These are phyloP conservation scores for Solanum hybrid DNA, from an alignment of 305 asterid genomes.

Conservation along the genomic window DNA sequence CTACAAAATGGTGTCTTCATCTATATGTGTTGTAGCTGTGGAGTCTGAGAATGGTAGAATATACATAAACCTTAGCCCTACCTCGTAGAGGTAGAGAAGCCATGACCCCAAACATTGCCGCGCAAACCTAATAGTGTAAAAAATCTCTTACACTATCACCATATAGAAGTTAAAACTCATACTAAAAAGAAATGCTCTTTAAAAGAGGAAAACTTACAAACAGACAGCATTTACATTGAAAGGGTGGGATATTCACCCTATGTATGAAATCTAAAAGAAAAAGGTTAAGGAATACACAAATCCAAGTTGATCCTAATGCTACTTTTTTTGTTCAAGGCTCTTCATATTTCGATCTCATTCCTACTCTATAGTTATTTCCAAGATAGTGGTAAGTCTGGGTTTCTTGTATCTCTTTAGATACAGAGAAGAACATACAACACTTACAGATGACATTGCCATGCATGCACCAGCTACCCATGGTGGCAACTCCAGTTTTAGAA, in stretches of 20 bases:
- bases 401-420: conserved; percentile 80
- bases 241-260: background rate
- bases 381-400: conserved; percentile 80
- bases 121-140: background rate
- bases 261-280: background rate
- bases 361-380: conserved; percentile 85
- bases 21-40: background rate
- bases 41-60: background rate
- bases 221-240: background rate
- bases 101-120: background rate
- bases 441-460: conserved; percentile 95
- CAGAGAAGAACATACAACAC: conserved; percentile 92
- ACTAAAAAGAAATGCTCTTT: background rate
- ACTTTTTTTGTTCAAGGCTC: background rate
- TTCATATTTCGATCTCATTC: background rate
- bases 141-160: background rate
- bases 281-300: background rate
- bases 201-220: background rate
- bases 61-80: background rate
- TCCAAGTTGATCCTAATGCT: background rate
- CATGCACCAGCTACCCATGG: conserved; percentile 99
- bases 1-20: background rate
- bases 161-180: background rate
- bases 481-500: conserved; percentile 60
- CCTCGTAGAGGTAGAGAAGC: background rate